These are phyloP conservation scores for Capsella rubella DNA, from an alignment of 441 rosid species.

Conservation along the genomic window DNA sequence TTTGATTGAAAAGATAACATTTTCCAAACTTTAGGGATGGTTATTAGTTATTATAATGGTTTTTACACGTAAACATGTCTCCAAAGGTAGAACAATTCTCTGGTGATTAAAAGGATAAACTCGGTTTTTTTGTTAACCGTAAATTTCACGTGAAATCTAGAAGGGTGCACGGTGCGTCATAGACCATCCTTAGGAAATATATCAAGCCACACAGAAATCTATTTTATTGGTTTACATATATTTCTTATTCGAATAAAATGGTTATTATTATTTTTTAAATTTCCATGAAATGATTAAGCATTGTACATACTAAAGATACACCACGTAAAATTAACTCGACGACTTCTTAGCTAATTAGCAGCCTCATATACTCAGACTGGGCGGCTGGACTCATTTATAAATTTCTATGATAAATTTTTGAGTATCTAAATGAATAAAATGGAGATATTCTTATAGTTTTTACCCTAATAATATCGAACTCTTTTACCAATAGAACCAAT, in stretches of 20 bases:
- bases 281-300: constrained; percentile 29
- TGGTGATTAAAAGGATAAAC: not conserved
- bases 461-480: not conserved
- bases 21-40: constrained; percentile 4
- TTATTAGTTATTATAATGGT: not conserved
- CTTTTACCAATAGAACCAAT: too few species aligned
- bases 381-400: not conserved
- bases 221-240: not conserved
- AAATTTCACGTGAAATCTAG: constrained; percentile 7
- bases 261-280: not conserved
- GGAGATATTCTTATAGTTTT: not conserved
- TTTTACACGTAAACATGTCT: constrained; percentile 33
- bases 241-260: not conserved
- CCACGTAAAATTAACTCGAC: not conserved
- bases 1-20: not conserved
- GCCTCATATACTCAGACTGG: not conserved
- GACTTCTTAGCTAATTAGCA: constrained; percentile 15
- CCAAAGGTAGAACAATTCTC: constrained; percentile 9
- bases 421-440: constrained; percentile 8
- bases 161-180: not conserved
- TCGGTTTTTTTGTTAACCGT: not conserved
- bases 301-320: not conserved
- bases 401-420: not conserved
- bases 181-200: not conserved
- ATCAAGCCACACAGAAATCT: not conserved